Evolutionary conservation across 2,329 filamentous ascomycete genomes (phyloP).

Genomic region (Talaromyces sp.): DNA sequence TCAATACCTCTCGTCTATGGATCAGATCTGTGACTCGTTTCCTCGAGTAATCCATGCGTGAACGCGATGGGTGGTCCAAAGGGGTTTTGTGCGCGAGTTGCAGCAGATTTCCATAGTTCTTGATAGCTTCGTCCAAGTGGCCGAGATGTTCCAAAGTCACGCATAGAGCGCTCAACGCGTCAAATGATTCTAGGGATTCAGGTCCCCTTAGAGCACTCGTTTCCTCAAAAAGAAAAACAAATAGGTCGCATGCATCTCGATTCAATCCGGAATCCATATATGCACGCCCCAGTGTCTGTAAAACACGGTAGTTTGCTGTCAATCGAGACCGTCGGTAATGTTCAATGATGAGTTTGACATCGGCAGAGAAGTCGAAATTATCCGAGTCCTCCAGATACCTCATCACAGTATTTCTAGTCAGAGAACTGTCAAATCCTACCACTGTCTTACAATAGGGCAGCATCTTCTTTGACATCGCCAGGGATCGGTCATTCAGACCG

Average conservation of each 20-base stretch:
- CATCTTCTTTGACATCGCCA: conserved; percentile 16
- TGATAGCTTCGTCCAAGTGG: conserved; percentile 22
- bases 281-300: conserved; percentile 21
- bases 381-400: conserved; percentile 21
- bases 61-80: conserved; percentile 20
- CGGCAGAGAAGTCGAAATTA: conserved; percentile 24
- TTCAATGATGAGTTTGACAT: conserved; percentile 21
- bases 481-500: conserved; percentile 21
- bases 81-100: conserved; percentile 20
- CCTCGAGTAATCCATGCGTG: conserved; percentile 21
- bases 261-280: conserved; percentile 25
- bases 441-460: conserved; percentile 22
- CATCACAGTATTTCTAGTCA: conserved; percentile 20
- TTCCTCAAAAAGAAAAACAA: conserved; percentile 22
- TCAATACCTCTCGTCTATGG: conserved; percentile 19
- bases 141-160: conserved; percentile 23
- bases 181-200: conserved; percentile 22
- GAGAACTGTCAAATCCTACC: conserved; percentile 18
- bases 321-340: conserved; percentile 20
- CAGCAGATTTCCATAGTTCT: conserved; percentile 23
- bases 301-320: conserved; percentile 20
- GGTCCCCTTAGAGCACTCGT: conserved; percentile 19
- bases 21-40: conserved; percentile 22
- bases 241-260: conserved; percentile 21
- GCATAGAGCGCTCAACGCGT: conserved; percentile 25